Evolutionary conservation across 352 stramenopile genomes (phyloP), one percentile per base, ranked within the genome.

Genomic region (Phytophthora litchii): DNA sequence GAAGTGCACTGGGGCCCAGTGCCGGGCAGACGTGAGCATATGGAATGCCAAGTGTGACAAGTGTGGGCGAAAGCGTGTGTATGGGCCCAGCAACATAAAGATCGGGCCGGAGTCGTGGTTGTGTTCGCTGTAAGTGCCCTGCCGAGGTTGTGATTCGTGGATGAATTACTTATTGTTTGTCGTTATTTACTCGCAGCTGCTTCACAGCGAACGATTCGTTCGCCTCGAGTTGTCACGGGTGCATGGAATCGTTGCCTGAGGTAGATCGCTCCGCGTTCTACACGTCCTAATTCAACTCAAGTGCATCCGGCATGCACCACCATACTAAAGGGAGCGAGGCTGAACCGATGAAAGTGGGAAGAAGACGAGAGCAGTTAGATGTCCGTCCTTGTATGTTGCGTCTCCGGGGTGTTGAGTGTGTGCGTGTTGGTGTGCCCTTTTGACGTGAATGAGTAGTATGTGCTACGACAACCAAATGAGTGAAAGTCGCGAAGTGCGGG

Each of bases 21-120:
- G 82, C 37, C 74, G 76, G n/a, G 40, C 63, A 0, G 74, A 88
- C 12, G 70, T 88, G 17, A 92, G 82, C 57, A 68, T 86, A n/a
- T 92, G 82, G 82, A 72, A 74, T 34, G 62, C 56, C 40, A 72
- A 72, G 34, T 92, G 82, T 35, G 48, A 67, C 10, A 71, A 71
- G 45, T 92, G 82, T 54, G 55, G 36, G 0, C 68, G 54, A 3
- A 73, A 74, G 43, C 78, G 82, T n/a, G 60, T 83, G 57, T 89
- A 85, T 60, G 59, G 71, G 1, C 54, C 67, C 2, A 89, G 76
- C 52, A 70, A 74, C 41, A 69, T 77, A 11, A 74, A 68, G 17
- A 83, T 89, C 43, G 46, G 48, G 34, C 38, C 54, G 5, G 61
- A 67, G 13, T 80, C 77, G 27, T 91, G 82, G 82, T 60, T 91